These are phyloP conservation scores for Aspergillus sp. DNA, from an alignment of 2,329 filamentous ascomycete species.

Conservation along the genomic window DNA sequence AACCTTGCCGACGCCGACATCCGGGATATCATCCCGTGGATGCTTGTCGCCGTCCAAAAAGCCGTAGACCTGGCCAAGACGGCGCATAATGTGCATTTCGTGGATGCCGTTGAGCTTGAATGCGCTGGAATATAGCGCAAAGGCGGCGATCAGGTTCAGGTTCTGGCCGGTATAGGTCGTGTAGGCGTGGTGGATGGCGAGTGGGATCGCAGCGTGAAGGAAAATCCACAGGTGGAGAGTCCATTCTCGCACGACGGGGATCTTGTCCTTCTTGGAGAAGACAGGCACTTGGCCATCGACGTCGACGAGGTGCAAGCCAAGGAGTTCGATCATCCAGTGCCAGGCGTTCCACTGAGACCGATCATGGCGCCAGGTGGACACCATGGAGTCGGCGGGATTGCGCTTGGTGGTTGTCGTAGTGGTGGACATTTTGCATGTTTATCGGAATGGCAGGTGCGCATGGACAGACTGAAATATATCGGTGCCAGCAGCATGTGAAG, in stretches of 20 bases:
- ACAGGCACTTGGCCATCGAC: constrained; percentile 13
- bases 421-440: background rate
- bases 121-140: constrained; percentile 12
- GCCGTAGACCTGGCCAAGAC: constrained; percentile 14
- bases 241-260: constrained; percentile 15
- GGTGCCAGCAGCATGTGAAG: too few relatives aligned
- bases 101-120: constrained; percentile 18
- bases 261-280: constrained; percentile 12
- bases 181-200: constrained; percentile 16
- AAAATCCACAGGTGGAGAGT: constrained; percentile 17
- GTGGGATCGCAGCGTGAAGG: constrained; percentile 13
- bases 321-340: constrained; percentile 19
- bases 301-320: constrained; percentile 13
- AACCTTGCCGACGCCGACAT: constrained; percentile 17
- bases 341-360: constrained; percentile 14
- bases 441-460: too few relatives aligned
- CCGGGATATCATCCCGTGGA: constrained; percentile 16
- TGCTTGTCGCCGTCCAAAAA: constrained; percentile 20
- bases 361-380: constrained; percentile 17
- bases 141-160: constrained; percentile 10
- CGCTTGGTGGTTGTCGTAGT: constrained; percentile 7
- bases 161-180: constrained; percentile 14
- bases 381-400: constrained; percentile 19
- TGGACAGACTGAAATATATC: too few relatives aligned
- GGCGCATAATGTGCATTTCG: constrained; percentile 15